phyloP scores from a whole-genome alignment of 2,329 filamentous ascomycete genomes.

The Penicillium crustosum region DNA sequence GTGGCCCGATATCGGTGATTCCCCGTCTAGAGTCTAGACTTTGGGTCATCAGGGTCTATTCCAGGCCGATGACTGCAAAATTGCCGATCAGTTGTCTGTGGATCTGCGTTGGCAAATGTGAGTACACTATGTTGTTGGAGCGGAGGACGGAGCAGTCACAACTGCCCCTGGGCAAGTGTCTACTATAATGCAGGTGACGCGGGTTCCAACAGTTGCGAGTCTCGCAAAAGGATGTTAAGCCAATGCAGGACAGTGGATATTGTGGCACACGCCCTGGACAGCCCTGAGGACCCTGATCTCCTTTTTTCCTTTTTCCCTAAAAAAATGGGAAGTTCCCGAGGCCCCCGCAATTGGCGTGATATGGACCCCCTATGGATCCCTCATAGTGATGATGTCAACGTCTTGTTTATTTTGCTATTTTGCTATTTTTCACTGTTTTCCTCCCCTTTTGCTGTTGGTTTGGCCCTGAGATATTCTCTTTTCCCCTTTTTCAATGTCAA shows the following conservation, averaged over 20 bases:
- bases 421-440: no score
- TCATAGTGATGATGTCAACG: no score
- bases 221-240: not conserved
- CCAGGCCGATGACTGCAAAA: not conserved
- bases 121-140: not conserved
- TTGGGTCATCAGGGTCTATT: not conserved
- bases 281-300: not conserved
- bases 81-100: not conserved
- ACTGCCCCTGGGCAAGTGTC: not conserved
- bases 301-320: not conserved
- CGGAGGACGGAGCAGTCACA: not conserved
- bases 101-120: not conserved
- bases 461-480: no score
- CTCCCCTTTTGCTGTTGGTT: not conserved
- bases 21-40: not conserved
- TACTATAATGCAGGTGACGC: constrained; percentile 21
- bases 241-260: not conserved
- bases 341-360: no score
- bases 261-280: not conserved
- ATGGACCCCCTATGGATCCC: no score
- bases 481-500: not conserved
- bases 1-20: not conserved
- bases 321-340: no score
- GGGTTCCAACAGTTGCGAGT: not conserved
- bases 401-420: no score